Evolutionary conservation across 495 filamentous ascomycete species (phyloP), one percentile per base, ranked within the genome.

Genomic region (Aspergillus nidulans): DNA sequence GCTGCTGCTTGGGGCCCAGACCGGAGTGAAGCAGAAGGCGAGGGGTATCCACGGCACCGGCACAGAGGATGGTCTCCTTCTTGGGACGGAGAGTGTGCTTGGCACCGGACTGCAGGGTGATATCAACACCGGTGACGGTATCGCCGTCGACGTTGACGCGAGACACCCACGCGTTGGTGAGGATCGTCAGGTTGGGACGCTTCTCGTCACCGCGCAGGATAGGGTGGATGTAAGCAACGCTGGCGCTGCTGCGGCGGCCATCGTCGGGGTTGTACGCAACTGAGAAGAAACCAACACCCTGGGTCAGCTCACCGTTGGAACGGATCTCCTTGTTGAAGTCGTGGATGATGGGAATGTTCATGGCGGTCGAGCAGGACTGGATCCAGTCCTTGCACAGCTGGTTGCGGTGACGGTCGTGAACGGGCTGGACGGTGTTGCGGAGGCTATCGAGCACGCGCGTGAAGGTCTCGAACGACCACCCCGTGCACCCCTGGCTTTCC

Each of bases 301-400:
- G 75, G 45, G 83, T 81, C 53, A 94, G 68, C 32, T 82, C 78
- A 10, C 88, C 89, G 18, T 78, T 84, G 30, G 77, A 74, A 43
- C 75, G 76, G 58, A 94, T 91, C 63, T 87, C 80, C 57, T 83
- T 73, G 71, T 94, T 94, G 80, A 92, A 92, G 70, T 94, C 87
- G 18, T 82, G 70, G 63, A 91, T 83, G 16, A 91, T 67, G 16
- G 89, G 89, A 53, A 94, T 89, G 56, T 86, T 71, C 69, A 91
- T 77, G 1, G 87, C 85, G 6, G 72, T 78, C 20, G 85, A 84
- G 74, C 86, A 90, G 20, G 87, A 82, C 52, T 86, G 68, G 20
- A 94, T 77, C 88, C 89, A 92, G 63, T 94, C 88, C 69, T 87
- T 80, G 72, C 88, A 91, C 32, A 94, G 75, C 73, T 91, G 85